Evolutionary conservation across 768 basidiomycete genomes (phyloP).

Genomic region (Trametes sanguinea): DNA sequence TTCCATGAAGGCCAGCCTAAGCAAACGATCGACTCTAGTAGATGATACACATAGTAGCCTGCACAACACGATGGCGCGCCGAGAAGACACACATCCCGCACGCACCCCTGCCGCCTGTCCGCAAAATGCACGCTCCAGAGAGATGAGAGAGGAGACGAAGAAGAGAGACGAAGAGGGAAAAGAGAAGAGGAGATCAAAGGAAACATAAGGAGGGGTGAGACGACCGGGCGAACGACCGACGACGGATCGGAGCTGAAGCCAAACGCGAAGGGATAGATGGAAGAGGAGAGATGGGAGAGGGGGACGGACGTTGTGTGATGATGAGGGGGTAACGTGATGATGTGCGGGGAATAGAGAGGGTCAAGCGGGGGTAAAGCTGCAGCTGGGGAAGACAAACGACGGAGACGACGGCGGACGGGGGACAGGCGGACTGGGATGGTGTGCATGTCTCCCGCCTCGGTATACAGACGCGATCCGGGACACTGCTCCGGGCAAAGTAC

Average conservation of each 20-base stretch:
- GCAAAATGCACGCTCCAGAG: conserved; percentile 13
- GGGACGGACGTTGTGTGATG: too few species aligned
- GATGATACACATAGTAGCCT: conserved; percentile 27
- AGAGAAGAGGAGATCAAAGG: neutral
- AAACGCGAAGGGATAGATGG: too few species aligned
- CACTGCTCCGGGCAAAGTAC: neutral
- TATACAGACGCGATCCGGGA: neutral
- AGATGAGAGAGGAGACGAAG: neutral
- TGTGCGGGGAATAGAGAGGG: too few species aligned
- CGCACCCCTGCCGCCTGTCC: conserved; percentile 18
- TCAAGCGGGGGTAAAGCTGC: too few species aligned
- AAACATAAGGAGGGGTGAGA: neutral
- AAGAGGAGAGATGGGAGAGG: too few species aligned
- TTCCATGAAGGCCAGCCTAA: conserved; percentile 25
- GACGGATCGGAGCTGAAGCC: too few species aligned
- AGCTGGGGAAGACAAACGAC: conserved; percentile 1
- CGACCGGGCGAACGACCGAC: too few species aligned
- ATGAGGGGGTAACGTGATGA: too few species aligned
- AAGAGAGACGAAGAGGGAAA: neutral
- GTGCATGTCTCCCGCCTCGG: conserved; percentile 5
- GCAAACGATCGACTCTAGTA: conserved; percentile 27
- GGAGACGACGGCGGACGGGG: conserved; percentile 9
- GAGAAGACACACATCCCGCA: conserved; percentile 11
- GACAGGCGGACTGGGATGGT: neutral
- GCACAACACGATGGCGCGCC: conserved; percentile 21